Conservation (phyloP, 495 filamentous ascomycete species). For the Penicillium dipodomyicola region DNA sequence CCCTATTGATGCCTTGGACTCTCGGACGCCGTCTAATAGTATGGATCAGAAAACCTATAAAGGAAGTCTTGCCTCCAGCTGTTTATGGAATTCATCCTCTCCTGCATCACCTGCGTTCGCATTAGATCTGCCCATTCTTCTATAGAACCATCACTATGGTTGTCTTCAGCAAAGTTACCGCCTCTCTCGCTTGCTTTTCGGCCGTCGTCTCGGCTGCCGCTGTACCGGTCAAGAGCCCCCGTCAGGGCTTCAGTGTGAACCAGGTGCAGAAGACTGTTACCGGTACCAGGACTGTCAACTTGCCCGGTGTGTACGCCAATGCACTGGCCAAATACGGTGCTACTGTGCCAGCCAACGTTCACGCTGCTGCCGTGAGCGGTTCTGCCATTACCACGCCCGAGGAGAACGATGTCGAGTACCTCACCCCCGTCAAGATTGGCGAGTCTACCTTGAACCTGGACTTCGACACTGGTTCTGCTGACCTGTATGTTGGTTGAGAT, state of each 20-base stretch:
- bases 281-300: conserved; percentile 35
- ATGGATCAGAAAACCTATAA: conserved; percentile 25
- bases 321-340: conserved; percentile 46
- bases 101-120: conserved; percentile 8
- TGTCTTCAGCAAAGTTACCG: conserved; percentile 41
- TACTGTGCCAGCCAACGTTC: conserved; percentile 40
- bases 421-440: conserved; percentile 66
- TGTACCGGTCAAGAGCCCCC: conserved; percentile 27
- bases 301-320: conserved; percentile 41
- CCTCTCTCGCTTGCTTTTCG: conserved; percentile 32
- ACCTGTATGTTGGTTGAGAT: conserved; percentile 55
- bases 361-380: conserved; percentile 46
- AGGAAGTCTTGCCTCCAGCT: conserved; percentile 17
- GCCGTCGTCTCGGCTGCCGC: conserved; percentile 37
- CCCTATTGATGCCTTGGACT: conserved; percentile 3
- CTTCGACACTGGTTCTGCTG: conserved; percentile 74
- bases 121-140: conserved; percentile 19
- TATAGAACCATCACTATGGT: conserved; percentile 37
- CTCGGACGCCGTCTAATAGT: background rate
- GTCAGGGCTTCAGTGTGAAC: conserved; percentile 43
- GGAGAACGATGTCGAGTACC: conserved; percentile 59
- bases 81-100: conserved; percentile 14
- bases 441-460: conserved; percentile 61
- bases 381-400: conserved; percentile 54
- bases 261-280: conserved; percentile 31